Evolutionary conservation across 2,329 filamentous ascomycete genomes (phyloP).

Genomic region (Hirsutella minnesotensis): DNA sequence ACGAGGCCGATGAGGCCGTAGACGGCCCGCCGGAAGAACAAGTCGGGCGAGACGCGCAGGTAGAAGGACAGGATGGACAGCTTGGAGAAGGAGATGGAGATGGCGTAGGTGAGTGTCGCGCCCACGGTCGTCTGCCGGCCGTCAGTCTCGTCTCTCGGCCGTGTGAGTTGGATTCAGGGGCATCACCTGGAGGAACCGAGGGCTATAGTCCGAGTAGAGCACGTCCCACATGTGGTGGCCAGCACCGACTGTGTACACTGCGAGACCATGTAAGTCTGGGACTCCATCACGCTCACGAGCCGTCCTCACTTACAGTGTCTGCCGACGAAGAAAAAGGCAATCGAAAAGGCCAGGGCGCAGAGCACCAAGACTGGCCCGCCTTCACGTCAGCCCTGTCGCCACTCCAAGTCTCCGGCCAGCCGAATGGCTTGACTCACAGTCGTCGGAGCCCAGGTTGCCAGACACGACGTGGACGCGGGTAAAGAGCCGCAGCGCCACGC

Average conservation of each 20-base stretch:
- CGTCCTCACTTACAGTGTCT: constrained; percentile 9
- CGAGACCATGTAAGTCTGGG: not conserved
- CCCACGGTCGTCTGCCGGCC: constrained; percentile 16
- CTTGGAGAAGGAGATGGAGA: constrained; percentile 2
- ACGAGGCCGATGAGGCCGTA: constrained; percentile 20
- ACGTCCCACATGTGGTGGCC: constrained; percentile 19
- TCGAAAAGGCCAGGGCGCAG: constrained; percentile 11
- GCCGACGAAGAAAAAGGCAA: constrained; percentile 11
- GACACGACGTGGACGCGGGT: constrained; percentile 17
- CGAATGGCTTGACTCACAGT: constrained; percentile 10
- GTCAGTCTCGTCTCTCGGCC: not conserved
- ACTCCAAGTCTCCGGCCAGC: too few relatives aligned
- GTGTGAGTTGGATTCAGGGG: not conserved
- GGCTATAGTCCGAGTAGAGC: constrained; percentile 8
- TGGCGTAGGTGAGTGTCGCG: constrained; percentile 26
- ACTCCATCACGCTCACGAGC: not conserved
- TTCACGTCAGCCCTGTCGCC: too few relatives aligned
- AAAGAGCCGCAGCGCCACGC: constrained; percentile 13
- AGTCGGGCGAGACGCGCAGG: constrained; percentile 24
- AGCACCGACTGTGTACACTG: constrained; percentile 13
- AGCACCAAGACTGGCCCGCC: constrained; percentile 8
- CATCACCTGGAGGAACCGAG: constrained; percentile 12
- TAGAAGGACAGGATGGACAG: constrained; percentile 22
- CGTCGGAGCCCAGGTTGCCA: constrained; percentile 14
- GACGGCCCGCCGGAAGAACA: constrained; percentile 11